Evolutionary conservation across 2,329 filamentous ascomycete species (phyloP).

Genomic region (Aspergillus caelatus): DNA sequence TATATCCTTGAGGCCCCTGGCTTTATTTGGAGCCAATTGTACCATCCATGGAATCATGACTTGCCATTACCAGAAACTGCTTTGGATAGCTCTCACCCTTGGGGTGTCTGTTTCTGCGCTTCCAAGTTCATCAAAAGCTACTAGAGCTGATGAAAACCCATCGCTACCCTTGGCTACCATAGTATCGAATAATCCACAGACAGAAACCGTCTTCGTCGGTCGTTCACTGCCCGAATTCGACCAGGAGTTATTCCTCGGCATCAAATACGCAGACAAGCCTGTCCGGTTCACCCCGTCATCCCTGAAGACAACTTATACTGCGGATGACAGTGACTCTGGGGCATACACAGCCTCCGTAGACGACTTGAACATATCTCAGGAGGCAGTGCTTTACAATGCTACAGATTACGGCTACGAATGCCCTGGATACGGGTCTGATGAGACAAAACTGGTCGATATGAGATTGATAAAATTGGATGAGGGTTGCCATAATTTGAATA

Average conservation of each 20-base stretch:
- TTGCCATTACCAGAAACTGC: neutral
- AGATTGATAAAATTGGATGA: conserved; percentile 26
- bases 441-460: conserved; percentile 23
- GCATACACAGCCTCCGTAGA: neutral
- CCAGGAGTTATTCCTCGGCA: conserved; percentile 33
- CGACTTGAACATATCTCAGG: neutral
- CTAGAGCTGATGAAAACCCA: neutral
- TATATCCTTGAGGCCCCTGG: neutral
- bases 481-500: conserved; percentile 33
- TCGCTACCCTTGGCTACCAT: neutral
- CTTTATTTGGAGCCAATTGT: neutral
- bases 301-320: conserved; percentile 26
- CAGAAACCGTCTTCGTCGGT: conserved; percentile 28
- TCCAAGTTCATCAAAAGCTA: neutral
- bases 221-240: conserved; percentile 29
- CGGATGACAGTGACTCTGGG: conserved; percentile 26
- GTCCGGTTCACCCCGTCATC: conserved; percentile 28
- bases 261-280: conserved; percentile 34
- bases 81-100: neutral
- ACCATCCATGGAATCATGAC: neutral
- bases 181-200: neutral
- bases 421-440: conserved; percentile 35
- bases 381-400: conserved; percentile 28
- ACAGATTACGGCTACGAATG: conserved; percentile 35
- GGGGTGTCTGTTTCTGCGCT: neutral